Percentiles rank a stretch among this genome's conserved stretches.
phyloP scores from a whole-genome alignment of 495 filamentous ascomycete genomes.

The Hyaloscypha bicolor region DNA sequence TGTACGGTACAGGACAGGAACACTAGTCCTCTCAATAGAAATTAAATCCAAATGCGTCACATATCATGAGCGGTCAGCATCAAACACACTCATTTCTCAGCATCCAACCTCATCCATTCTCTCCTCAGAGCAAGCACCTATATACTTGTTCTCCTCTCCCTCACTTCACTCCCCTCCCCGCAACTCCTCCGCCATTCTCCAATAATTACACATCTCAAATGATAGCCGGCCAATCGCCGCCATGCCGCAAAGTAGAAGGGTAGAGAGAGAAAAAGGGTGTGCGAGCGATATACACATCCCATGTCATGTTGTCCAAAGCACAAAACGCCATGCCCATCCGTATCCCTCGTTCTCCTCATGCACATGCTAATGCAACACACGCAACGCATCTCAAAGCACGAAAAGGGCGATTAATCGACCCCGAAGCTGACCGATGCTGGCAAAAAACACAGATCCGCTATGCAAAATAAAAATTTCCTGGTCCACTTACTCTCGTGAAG shows the following conservation, averaged over 20 bases:
- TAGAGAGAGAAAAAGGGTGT: neutral
- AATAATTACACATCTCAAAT: constrained; percentile 1
- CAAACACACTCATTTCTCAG: neutral
- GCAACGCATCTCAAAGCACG: neutral
- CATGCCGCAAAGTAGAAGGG: neutral
- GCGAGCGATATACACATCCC: neutral
- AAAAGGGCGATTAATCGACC: neutral
- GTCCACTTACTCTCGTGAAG: neutral
- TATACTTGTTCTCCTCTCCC: neutral
- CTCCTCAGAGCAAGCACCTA: neutral
- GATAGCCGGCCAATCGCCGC: neutral
- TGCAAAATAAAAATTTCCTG: neutral
- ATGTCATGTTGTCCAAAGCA: neutral
- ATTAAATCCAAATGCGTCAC: too few species aligned
- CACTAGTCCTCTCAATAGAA: too few species aligned
- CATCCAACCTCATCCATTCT: neutral
- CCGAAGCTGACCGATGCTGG: neutral
- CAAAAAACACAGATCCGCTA: neutral
- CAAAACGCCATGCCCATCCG: neutral
- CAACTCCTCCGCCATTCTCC: neutral
- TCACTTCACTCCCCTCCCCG: neutral
- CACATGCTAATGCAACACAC: neutral
- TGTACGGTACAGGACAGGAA: too few species aligned
- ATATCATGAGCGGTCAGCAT: too few species aligned
- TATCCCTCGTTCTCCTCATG: neutral